Evolutionary conservation across 2,329 filamentous ascomycete species (phyloP), one percentile per base, ranked within the genome.

Genomic region (Microsporum canis): DNA sequence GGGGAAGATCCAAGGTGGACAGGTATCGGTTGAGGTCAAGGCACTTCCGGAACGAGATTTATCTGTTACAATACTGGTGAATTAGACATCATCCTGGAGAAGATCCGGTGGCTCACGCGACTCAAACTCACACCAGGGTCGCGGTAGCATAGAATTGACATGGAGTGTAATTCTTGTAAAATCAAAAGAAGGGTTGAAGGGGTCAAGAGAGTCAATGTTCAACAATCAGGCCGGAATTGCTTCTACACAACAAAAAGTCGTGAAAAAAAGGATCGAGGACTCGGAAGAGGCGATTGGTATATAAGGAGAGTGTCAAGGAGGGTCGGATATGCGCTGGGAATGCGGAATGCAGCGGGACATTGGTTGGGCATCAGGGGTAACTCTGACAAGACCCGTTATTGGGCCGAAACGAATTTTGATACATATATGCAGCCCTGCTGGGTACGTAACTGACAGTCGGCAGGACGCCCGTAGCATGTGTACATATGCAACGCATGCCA

Each of bases 1-100:
- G 31, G 29, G 12, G 49, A 5, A n/a, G 49, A 34, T 36, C 49
- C 49, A 55, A 47, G 29, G 47, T 60, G 47, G 58, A 43, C 55
- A 61, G 47, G 41, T 58, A 57, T 62, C 39, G 55, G 17, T 7
- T 60, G 56, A 60, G 51, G 57, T 29, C 59, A 65, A 61, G 56
- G 57, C 39, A 60, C 38, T 60, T 64, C 62, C 62, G 61, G 57
- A 43, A 61, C 45, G 59, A 8, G 43, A 45, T 58, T 60, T 62
- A 64, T 61, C 60, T 64, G 63, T 59, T 55, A 59, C 53, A 62
- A 55, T 34, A 33, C 23, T 59, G 60, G 60, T 29, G 53, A 61
- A 61, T 64, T 63, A 64, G 61, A 62, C 64, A 64, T 65, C 57
- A 60, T 61, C 64, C 59, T 59, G 41, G 49, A 38, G 49, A 60